These are phyloP conservation scores for Microbotryomycetes sp. DNA, from an alignment of 1,284 basidiomycete species.

Conservation along the genomic window DNA sequence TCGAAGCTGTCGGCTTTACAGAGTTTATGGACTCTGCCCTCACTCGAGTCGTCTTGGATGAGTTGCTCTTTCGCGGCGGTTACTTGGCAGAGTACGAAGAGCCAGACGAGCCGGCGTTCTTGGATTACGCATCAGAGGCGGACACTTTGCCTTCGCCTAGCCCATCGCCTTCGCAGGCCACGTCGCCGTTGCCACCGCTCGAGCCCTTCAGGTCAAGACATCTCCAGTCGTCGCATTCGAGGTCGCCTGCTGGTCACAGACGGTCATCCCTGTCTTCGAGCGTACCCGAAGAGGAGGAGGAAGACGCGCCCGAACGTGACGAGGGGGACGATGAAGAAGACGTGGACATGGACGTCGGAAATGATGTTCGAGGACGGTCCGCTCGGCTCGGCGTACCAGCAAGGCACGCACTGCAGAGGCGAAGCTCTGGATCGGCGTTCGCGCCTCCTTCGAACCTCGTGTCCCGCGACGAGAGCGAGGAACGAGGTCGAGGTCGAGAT, in stretches of 20 bases:
- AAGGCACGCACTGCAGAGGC: conserved; percentile 5
- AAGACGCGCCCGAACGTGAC: not conserved
- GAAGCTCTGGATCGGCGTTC: conserved; percentile 18
- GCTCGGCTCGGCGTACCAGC: not conserved
- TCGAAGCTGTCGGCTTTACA: conserved; percentile 77
- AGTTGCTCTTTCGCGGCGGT: conserved; percentile 71
- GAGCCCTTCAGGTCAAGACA: conserved; percentile 24
- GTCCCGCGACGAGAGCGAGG: conserved; percentile 19
- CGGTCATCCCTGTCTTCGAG: conserved; percentile 12
- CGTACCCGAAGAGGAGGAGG: conserved; percentile 17
- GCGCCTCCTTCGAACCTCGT: not conserved
- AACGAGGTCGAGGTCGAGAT: conserved; percentile 15
- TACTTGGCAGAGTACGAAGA: conserved; percentile 30
- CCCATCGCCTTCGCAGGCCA: not conserved
- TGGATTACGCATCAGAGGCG: not conserved
- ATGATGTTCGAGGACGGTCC: not conserved
- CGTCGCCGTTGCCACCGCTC: not conserved
- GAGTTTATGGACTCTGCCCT: conserved; percentile 93
- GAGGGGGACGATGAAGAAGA: conserved; percentile 16
- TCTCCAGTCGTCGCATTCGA: conserved; percentile 19
- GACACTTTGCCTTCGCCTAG: conserved; percentile 4
- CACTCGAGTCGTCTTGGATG: conserved; percentile 68
- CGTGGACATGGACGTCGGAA: conserved; percentile 2
- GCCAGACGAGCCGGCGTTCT: conserved; percentile 15
- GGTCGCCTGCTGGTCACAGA: conserved; percentile 8